A percentile compares a stretch with the other conserved stretches of the same genome.
Conservation (phyloP, 2,329 filamentous ascomycete species). For the Pezicula carpinea region DNA sequence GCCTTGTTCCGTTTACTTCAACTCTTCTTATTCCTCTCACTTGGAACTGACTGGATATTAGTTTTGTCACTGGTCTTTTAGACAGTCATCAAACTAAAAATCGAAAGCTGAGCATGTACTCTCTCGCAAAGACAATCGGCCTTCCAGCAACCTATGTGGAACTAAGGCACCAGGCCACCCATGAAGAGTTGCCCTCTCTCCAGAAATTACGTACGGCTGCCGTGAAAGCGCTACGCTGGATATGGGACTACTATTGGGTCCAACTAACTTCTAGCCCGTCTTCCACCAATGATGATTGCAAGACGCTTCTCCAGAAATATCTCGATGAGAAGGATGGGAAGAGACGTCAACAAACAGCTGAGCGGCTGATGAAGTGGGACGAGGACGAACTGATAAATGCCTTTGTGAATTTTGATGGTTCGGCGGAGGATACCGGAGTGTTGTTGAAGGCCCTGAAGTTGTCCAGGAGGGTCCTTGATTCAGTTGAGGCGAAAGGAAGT, state of each 20-base stretch:
- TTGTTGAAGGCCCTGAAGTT: conserved; percentile 32
- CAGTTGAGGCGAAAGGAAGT: conserved; percentile 14
- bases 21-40: not conserved
- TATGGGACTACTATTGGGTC: conserved; percentile 86
- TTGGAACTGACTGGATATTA: conserved; percentile 27
- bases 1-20: not conserved
- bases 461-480: conserved; percentile 35
- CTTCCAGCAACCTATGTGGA: conserved; percentile 80
- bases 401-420: conserved; percentile 17
- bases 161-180: conserved; percentile 82
- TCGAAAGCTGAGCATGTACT: conserved; percentile 68
- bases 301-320: conserved; percentile 15
- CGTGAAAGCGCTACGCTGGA: conserved; percentile 70
- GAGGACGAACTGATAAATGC: conserved; percentile 18
- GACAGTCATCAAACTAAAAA: conserved; percentile 67
- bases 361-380: conserved; percentile 9
- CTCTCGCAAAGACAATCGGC: conserved; percentile 61
- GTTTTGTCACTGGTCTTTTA: conserved; percentile 76
- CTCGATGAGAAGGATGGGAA: conserved; percentile 20
- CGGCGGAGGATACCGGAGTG: conserved; percentile 10
- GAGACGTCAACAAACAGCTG: conserved; percentile 12
- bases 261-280: conserved; percentile 30
- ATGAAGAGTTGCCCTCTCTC: conserved; percentile 79
- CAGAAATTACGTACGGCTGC: conserved; percentile 67
- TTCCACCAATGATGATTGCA: conserved; percentile 15